Evolutionary conservation across 2,329 filamentous ascomycete genomes (phyloP).

Genomic region (Alternaria sp.): DNA sequence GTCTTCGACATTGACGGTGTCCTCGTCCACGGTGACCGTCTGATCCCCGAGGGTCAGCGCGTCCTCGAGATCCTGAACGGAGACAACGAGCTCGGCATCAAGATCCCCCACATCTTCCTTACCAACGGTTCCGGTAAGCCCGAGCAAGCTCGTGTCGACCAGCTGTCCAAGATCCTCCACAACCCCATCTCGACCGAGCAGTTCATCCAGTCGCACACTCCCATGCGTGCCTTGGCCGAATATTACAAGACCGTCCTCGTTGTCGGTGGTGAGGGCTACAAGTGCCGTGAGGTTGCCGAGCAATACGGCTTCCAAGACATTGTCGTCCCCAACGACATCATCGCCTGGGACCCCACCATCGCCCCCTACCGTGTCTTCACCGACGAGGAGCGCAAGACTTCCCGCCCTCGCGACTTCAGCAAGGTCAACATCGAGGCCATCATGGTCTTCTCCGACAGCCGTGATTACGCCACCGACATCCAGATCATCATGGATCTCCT

Average conservation of each 20-base stretch:
- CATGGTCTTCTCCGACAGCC: constrained; percentile 75
- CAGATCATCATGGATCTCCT: constrained; percentile 78
- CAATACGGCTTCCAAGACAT: constrained; percentile 77
- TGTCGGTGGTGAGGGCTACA: constrained; percentile 76
- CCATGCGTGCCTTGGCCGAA: constrained; percentile 76
- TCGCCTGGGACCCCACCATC: constrained; percentile 71
- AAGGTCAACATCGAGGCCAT: constrained; percentile 76
- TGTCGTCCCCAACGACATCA: constrained; percentile 75
- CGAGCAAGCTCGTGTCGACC: constrained; percentile 68
- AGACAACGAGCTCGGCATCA: constrained; percentile 78
- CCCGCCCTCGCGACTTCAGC: constrained; percentile 73
- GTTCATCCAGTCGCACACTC: constrained; percentile 79
- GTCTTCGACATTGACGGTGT: constrained; percentile 82
- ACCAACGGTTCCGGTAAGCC: constrained; percentile 78
- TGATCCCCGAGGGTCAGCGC: constrained; percentile 71
- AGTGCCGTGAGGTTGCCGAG: constrained; percentile 75
- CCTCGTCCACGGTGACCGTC: constrained; percentile 72
- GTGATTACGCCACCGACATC: constrained; percentile 76
- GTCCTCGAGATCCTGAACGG: constrained; percentile 75
- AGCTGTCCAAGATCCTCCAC: constrained; percentile 70
- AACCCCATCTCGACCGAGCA: constrained; percentile 72
- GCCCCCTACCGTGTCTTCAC: constrained; percentile 73
- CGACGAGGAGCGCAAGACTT: constrained; percentile 69
- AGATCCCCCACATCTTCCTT: constrained; percentile 76
- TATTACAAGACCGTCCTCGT: constrained; percentile 80